These are phyloP conservation scores for Aspergillus incahuasiensis DNA, from an alignment of 495 filamentous ascomycete genomes.

Conservation along the genomic window DNA sequence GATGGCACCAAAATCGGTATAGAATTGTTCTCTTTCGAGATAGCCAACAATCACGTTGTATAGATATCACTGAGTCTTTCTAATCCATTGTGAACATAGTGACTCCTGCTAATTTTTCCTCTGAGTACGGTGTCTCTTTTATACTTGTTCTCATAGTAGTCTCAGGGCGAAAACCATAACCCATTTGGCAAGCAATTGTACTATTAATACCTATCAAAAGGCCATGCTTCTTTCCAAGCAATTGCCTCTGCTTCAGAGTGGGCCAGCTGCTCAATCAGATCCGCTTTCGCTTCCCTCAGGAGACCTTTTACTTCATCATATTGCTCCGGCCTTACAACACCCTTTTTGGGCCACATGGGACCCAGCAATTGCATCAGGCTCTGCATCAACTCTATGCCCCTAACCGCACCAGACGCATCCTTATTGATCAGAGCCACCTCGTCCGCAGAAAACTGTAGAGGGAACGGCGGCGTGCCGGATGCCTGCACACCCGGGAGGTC, in stretches of 20 bases:
- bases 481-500: conserved; percentile 23
- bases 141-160: too few relatives aligned
- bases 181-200: not conserved
- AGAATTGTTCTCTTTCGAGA: too few relatives aligned
- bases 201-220: not conserved
- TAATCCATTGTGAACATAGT: too few relatives aligned
- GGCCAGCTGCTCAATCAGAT: conserved; percentile 1
- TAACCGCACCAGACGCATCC: conserved; percentile 20
- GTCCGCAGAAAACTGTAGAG: conserved; percentile 19
- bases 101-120: too few relatives aligned
- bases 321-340: conserved; percentile 4
- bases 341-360: conserved; percentile 22
- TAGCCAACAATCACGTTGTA: too few relatives aligned
- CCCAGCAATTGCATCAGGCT: conserved; percentile 18
- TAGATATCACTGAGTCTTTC: too few relatives aligned
- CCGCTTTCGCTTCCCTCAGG: conserved; percentile 2
- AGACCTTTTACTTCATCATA: conserved; percentile 3
- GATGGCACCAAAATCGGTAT: too few relatives aligned
- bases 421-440: conserved; percentile 19
- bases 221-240: conserved; percentile 4
- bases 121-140: too few relatives aligned
- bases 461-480: conserved; percentile 19
- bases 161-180: too few relatives aligned
- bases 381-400: conserved; percentile 25
- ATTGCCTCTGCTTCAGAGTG: not conserved